Percentiles rank a stretch among this genome's conserved stretches.
Evolutionary conservation across 2,329 filamentous ascomycete genomes (phyloP).

Genomic region (Monilinia aucupariae): DNA sequence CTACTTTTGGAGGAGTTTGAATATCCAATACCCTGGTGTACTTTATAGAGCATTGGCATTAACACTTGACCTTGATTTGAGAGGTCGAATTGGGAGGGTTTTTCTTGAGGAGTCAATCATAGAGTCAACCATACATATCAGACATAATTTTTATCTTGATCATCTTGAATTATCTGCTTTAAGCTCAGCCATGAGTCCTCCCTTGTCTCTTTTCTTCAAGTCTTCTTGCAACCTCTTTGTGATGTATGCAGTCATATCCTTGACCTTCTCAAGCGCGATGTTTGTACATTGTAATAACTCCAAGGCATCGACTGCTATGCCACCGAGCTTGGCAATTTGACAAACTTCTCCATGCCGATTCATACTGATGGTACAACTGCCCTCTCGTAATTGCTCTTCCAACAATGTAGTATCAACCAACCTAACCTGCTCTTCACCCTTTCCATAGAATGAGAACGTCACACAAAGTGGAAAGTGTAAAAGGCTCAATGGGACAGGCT

Average conservation of each 20-base stretch:
- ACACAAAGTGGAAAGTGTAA: slow-evolving; percentile 89
- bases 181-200: slow-evolving; percentile 71
- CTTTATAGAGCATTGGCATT: slow-evolving; percentile 6
- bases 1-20: slow-evolving; percentile 15
- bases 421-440: slow-evolving; percentile 60
- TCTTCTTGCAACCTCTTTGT: slow-evolving; percentile 72
- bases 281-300: slow-evolving; percentile 70
- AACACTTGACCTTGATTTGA: neutral
- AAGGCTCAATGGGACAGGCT: slow-evolving; percentile 84
- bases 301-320: slow-evolving; percentile 73
- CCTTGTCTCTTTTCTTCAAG: slow-evolving; percentile 68
- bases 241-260: slow-evolving; percentile 70
- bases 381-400: slow-evolving; percentile 71
- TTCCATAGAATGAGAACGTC: slow-evolving; percentile 74
- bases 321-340: slow-evolving; percentile 75
- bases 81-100: neutral
- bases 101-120: neutral
- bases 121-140: slow-evolving; percentile 20
- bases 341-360: slow-evolving; percentile 35
- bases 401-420: slow-evolving; percentile 66
- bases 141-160: slow-evolving; percentile 43
- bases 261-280: slow-evolving; percentile 70
- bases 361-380: slow-evolving; percentile 67
- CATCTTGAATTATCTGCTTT: slow-evolving; percentile 67
- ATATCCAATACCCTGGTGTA: slow-evolving; percentile 17